A percentile compares a stretch with the other conserved stretches of the same genome.
phyloP scores from a whole-genome alignment of 73 alveolate genomes.

The Paramecium bursaria region DNA sequence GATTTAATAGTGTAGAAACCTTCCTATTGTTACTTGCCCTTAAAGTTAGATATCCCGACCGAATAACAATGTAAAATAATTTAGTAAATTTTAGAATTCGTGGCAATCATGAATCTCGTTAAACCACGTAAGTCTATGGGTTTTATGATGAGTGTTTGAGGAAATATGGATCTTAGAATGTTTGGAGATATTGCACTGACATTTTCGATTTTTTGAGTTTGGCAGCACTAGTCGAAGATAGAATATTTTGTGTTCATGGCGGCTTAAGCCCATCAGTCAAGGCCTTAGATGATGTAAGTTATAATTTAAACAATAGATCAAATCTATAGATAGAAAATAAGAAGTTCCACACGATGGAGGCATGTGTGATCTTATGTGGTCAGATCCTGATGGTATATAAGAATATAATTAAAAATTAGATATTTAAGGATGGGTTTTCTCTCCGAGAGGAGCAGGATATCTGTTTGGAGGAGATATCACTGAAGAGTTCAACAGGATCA shows the following conservation, averaged over 20 bases:
- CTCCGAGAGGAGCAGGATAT: constrained; percentile 86
- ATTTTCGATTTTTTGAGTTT: constrained; percentile 88
- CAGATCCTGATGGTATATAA: constrained; percentile 87
- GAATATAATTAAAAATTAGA: neutral
- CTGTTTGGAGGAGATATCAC: constrained; percentile 84
- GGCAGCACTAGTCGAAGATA: constrained; percentile 92
- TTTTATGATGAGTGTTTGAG: constrained; percentile 93
- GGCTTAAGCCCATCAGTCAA: constrained; percentile 79
- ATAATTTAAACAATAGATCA: constrained; percentile 48
- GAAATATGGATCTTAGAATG: constrained; percentile 87
- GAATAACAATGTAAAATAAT: constrained; percentile 68
- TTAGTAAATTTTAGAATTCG: constrained; percentile 26
- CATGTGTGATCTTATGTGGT: constrained; percentile 93
- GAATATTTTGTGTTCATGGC: constrained; percentile 75
- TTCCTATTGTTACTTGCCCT: constrained; percentile 79
- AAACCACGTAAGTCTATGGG: constrained; percentile 94
- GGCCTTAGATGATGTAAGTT: constrained; percentile 75
- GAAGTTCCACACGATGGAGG: constrained; percentile 95
- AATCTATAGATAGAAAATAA: constrained; percentile 80
- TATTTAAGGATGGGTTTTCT: constrained; percentile 74
- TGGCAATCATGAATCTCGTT: constrained; percentile 91
- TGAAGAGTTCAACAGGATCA: constrained; percentile 83
- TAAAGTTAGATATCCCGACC: constrained; percentile 87
- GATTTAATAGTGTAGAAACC: constrained; percentile 92
- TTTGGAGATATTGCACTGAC: constrained; percentile 89